phyloP scores from a whole-genome alignment of 176 grass and related monocot species.

The Juncus effusus region DNA sequence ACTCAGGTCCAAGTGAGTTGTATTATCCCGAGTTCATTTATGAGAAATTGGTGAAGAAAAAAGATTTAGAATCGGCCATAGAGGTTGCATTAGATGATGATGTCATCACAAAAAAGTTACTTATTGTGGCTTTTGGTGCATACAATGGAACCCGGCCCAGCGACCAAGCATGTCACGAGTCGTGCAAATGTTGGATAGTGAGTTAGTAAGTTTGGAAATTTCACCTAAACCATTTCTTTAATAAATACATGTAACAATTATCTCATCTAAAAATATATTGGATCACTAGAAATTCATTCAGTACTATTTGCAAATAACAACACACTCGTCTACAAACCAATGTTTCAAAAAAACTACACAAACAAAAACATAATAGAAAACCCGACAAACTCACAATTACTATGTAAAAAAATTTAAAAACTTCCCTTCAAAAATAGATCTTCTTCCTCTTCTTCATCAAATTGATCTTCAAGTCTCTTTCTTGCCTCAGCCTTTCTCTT shows the following conservation, averaged over 20 bases:
- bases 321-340: no score
- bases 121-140: slow-evolving; percentile 20
- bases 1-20: not conserved
- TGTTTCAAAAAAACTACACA: not conserved
- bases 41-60: not conserved
- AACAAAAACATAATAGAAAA: not conserved
- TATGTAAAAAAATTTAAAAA: slow-evolving; percentile 9
- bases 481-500: slow-evolving; percentile 50
- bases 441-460: slow-evolving; percentile 18
- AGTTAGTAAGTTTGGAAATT: slow-evolving; percentile 15
- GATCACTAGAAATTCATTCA: no score
- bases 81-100: not conserved
- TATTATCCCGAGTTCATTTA: not conserved
- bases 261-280: no score
- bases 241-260: no score
- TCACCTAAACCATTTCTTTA: slow-evolving; percentile 6
- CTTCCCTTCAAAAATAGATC: slow-evolving; percentile 48
- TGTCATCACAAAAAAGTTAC: not conserved
- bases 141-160: slow-evolving; percentile 33
- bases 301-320: no score
- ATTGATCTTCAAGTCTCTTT: slow-evolving; percentile 35
- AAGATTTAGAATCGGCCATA: not conserved
- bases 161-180: slow-evolving; percentile 32
- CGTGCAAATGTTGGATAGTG: slow-evolving; percentile 23
- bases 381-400: not conserved